Conservation (phyloP, 2,329 filamentous ascomycete species). For the Aspergillus calidoustus region DNA sequence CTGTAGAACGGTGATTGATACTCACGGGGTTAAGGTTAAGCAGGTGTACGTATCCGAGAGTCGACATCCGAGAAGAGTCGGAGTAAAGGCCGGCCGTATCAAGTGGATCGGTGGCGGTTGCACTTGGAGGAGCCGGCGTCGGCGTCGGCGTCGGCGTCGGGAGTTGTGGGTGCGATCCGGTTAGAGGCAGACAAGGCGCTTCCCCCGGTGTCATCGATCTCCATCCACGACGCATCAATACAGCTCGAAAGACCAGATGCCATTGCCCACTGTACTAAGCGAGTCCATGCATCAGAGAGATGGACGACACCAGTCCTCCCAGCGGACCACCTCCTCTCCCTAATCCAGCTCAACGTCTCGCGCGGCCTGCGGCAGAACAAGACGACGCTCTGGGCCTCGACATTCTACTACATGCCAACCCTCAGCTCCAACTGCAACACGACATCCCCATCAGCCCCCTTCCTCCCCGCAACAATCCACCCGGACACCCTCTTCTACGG, state of each 20-base stretch:
- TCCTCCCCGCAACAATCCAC: not conserved
- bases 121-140: too few relatives aligned
- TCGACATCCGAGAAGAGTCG: not conserved
- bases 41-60: not conserved
- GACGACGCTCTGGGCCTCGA: not conserved
- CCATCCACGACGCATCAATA: too few relatives aligned
- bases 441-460: not conserved
- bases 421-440: not conserved
- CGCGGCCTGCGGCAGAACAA: slow-evolving; percentile 30
- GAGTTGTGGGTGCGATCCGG: not conserved
- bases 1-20: not conserved
- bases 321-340: slow-evolving; percentile 29
- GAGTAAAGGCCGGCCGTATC: too few relatives aligned
- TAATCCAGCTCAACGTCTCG: slow-evolving; percentile 34
- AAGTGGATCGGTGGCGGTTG: too few relatives aligned
- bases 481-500: not conserved
- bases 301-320: slow-evolving; percentile 6
- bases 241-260: too few relatives aligned
- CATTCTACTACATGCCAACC: not conserved
- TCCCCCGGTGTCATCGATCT: too few relatives aligned
- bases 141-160: too few relatives aligned
- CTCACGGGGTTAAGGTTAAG: not conserved
- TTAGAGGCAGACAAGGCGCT: not conserved
- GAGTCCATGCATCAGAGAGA: not conserved
- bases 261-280: too few relatives aligned